Evolutionary conservation across 495 filamentous ascomycete species (phyloP).

Genomic region (Hypoxylon trugodes): DNA sequence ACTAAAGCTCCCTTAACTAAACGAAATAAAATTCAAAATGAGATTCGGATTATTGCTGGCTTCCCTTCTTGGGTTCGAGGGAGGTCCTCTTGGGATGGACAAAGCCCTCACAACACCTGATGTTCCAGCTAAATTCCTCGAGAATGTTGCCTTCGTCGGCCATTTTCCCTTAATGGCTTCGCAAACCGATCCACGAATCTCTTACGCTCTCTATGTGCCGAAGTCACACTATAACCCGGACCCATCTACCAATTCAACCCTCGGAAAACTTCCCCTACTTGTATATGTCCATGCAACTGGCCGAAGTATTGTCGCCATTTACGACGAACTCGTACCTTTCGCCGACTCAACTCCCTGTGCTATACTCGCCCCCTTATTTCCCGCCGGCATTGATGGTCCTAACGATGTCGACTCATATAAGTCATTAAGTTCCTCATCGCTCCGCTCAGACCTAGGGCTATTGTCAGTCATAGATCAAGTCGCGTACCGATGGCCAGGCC

Average conservation of each 20-base stretch:
- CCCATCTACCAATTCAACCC: background rate
- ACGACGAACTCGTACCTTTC: conserved; percentile 25
- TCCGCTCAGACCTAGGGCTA: conserved; percentile 27
- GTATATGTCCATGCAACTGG: conserved; percentile 30
- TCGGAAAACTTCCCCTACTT: conserved; percentile 25
- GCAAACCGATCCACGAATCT: conserved; percentile 30
- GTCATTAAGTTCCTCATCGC: conserved; percentile 2
- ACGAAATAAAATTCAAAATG: conserved; percentile 2
- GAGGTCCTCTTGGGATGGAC: conserved; percentile 57
- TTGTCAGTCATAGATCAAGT: conserved; percentile 34
- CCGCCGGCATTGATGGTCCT: conserved; percentile 25
- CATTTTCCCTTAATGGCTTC: conserved; percentile 31
- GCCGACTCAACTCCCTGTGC: conserved; percentile 26
- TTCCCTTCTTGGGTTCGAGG: conserved; percentile 10
- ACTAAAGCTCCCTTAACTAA: background rate
- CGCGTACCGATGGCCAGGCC: conserved; percentile 31
- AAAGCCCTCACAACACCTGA: conserved; percentile 47
- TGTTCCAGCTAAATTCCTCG: conserved; percentile 22
- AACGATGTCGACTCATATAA: conserved; percentile 36
- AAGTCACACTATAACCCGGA: conserved; percentile 28
- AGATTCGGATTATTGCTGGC: conserved; percentile 16
- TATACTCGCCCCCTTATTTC: conserved; percentile 32
- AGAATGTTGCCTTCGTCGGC: conserved; percentile 29
- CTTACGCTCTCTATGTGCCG: conserved; percentile 36
- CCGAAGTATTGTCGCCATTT: conserved; percentile 11